Evolutionary conservation across 2,329 filamentous ascomycete genomes (phyloP), one percentile per base, ranked within the genome.

Genomic region (Fusarium sp.): DNA sequence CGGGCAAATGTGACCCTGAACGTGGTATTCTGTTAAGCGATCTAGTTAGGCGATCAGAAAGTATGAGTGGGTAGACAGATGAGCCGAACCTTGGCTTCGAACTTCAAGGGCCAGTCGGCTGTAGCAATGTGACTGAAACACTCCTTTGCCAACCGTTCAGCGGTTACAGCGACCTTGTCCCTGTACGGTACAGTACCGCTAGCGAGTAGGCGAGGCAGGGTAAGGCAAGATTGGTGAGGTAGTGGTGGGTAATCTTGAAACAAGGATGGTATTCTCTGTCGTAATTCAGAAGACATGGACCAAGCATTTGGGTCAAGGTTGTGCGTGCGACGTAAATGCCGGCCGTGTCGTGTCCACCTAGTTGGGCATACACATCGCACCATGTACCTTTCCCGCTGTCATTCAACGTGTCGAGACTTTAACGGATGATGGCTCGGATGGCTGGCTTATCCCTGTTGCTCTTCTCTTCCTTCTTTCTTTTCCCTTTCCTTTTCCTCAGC

Each of bases 111-210:
- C 60, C 43, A 45, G 32, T 51, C 49, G 49, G 53, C 42, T 57
- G 18, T 51, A 49, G 50, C 50, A 54, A 40, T 50, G 45, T 41
- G 49, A 57, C 50, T 70, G 67, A 70, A 71, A 70, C 67, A 58
- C 20, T 34, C 40, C n/a, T 37, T n/a, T n/a, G 34, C 34, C 45
- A 46, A 21, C 47, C 40, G 34, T 48, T 37, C 41, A 46, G 54
- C 41, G 53, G 54, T 65, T 59, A 42, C 49, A 41, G 13, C 20
- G 49, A 23, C 25, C 20, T 28, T 20, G 34, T 37, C 34, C 34
- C 34, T 37, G 34, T n/a, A 37, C 34, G 10, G 18, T 37, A n/a
- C 11, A 32, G 27, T 61, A 47, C 46, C 30, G 32, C 30, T 46
- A 21, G 48, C 21, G 56, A 53, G 42, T 47, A 60, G 47, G 48